Percentiles rank a stretch among this genome's conserved stretches.
These are phyloP conservation scores for Candida koratica DNA, from an alignment of 805 yeast genomes.

Conservation along the genomic window DNA sequence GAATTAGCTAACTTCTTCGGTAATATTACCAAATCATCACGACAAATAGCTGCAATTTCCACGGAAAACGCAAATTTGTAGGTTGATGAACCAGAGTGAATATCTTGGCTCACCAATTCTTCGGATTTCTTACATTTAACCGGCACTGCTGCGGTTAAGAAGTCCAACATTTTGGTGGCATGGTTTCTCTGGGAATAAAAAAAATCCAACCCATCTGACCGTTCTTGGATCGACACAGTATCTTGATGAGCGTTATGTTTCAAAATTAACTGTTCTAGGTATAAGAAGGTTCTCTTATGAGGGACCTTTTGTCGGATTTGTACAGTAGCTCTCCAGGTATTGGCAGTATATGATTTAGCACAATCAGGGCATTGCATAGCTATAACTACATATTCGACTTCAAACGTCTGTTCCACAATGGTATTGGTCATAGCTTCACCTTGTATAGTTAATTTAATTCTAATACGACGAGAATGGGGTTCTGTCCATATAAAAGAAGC, in stretches of 20 bases:
- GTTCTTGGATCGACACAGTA: constrained; percentile 88
- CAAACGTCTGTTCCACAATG: constrained; percentile 89
- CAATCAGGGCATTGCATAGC: constrained; percentile 99
- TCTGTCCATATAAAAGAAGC: constrained; percentile 98
- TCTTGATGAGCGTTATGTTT: constrained; percentile 91
- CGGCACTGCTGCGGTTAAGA: constrained; percentile 81
- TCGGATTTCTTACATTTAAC: constrained; percentile 77
- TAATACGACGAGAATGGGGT: constrained; percentile 94
- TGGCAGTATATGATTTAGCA: constrained; percentile 93
- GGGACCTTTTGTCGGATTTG: constrained; percentile 97
- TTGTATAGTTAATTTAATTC: constrained; percentile 88
- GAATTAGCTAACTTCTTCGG: constrained; percentile 84
- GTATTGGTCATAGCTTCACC: constrained; percentile 94
- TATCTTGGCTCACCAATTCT: constrained; percentile 88
- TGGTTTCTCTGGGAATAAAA: constrained; percentile 84
- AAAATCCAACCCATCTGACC: constrained; percentile 92
- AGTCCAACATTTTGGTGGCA: constrained; percentile 92
- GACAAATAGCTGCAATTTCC: constrained; percentile 94
- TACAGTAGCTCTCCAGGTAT: constrained; percentile 97
- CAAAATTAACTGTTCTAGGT: constrained; percentile 90
- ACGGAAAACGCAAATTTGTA: constrained; percentile 91
- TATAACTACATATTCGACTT: constrained; percentile 86
- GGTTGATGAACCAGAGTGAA: constrained; percentile 81
- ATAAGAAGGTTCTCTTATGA: constrained; percentile 94
- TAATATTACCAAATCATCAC: constrained; percentile 89